Conservation (phyloP, 768 basidiomycete species). For the Gymnopilus junonius region DNA sequence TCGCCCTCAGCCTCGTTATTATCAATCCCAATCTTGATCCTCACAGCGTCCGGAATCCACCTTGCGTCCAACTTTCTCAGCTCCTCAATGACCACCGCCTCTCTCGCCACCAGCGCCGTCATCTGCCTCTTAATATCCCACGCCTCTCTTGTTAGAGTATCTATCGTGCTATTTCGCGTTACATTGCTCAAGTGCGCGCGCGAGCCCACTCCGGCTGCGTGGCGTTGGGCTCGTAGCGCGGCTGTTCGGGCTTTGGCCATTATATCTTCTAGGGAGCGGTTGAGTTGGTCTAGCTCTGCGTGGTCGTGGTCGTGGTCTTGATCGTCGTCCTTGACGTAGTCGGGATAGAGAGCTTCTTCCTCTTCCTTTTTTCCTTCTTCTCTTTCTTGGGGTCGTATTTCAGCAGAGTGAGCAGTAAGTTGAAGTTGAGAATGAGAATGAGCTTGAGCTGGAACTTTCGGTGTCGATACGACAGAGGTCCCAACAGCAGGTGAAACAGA, state of each 20-base stretch:
- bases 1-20: background rate
- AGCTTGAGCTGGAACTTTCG: too few species aligned
- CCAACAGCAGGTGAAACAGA: background rate
- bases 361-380: background rate
- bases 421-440: background rate
- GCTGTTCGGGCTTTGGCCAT: background rate
- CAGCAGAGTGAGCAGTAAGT: background rate
- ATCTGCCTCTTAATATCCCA: constrained; percentile 32
- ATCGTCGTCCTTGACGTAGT: too few species aligned
- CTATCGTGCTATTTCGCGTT: background rate
- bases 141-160: constrained; percentile 27
- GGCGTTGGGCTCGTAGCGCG: background rate
- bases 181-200: background rate
- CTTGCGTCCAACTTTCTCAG: constrained; percentile 24
- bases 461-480: too few species aligned
- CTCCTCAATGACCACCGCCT: constrained; percentile 28
- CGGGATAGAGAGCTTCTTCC: background rate
- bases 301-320: background rate
- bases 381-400: background rate
- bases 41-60: constrained; percentile 9
- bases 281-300: background rate
- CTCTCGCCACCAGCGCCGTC: constrained; percentile 25
- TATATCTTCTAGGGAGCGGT: background rate
- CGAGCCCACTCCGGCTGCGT: background rate
- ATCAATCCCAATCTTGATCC: background rate